phyloP scores from a whole-genome alignment of 1,139 yeast genomes.

The Entelexis paramagnoliae region DNA sequence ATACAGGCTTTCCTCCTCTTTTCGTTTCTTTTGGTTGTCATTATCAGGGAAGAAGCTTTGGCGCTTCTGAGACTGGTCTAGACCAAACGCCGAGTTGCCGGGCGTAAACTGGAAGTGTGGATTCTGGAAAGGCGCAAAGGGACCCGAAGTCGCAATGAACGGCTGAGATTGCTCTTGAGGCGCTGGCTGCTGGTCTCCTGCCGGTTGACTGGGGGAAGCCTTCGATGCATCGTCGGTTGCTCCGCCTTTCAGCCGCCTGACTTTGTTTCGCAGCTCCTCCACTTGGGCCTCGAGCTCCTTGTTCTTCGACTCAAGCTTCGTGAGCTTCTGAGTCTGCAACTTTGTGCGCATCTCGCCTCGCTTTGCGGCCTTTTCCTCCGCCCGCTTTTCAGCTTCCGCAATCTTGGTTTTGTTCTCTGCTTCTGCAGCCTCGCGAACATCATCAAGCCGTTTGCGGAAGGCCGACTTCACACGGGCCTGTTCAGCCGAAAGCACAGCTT shows the following conservation, averaged over 20 bases:
- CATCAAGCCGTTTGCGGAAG: slow-evolving; percentile 19
- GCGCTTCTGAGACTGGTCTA: slow-evolving; percentile 9
- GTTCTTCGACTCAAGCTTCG: slow-evolving; percentile 31
- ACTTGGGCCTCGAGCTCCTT: slow-evolving; percentile 24
- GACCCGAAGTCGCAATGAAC: not conserved
- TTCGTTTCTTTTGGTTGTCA: slow-evolving; percentile 14
- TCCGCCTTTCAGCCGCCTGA: slow-evolving; percentile 23
- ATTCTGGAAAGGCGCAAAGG: not conserved
- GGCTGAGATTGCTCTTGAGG: not conserved
- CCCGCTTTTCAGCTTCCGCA: slow-evolving; percentile 7
- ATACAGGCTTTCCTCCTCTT: slow-evolving; percentile 7
- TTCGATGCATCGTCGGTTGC: not conserved
- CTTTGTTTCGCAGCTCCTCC: slow-evolving; percentile 13
- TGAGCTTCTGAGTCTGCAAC: slow-evolving; percentile 33
- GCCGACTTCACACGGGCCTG: slow-evolving; percentile 10
- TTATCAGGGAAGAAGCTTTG: slow-evolving; percentile 5
- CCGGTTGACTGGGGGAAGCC: not conserved
- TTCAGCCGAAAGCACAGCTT: slow-evolving; percentile 10
- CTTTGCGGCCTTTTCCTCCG: slow-evolving; percentile 18
- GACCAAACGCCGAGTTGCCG: not conserved
- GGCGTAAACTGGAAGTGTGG: not conserved
- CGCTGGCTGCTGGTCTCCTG: not conserved
- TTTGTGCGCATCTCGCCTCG: slow-evolving; percentile 26
- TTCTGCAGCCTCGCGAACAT: slow-evolving; percentile 5
- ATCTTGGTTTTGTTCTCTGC: slow-evolving; percentile 15